Conservation (phyloP, 495 filamentous ascomycete genomes). For the Penicillium cosmopolitanum region DNA sequence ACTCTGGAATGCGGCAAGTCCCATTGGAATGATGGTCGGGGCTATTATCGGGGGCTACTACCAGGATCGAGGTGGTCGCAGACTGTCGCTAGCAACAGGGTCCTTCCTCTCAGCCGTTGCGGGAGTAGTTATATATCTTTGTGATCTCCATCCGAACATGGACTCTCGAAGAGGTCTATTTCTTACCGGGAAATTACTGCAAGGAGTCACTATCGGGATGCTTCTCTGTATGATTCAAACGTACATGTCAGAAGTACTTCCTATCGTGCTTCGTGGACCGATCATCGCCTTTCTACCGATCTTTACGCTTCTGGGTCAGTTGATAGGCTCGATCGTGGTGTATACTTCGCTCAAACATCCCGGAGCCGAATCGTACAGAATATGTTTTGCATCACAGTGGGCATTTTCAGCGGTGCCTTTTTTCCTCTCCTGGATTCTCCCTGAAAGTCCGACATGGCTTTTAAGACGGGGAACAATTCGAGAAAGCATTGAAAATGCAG, state of each 20-base stretch:
- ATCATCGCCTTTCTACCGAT: conserved; percentile 49
- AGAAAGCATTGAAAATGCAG: conserved; percentile 22
- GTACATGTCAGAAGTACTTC: conserved; percentile 52
- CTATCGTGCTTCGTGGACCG: conserved; percentile 43
- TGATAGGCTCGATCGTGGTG: conserved; percentile 47
- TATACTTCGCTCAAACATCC: conserved; percentile 27
- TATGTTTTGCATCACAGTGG: conserved; percentile 40
- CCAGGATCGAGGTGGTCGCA: conserved; percentile 48
- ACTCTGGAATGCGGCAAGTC: conserved; percentile 45
- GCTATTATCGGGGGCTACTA: conserved; percentile 39
- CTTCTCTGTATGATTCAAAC: conserved; percentile 47
- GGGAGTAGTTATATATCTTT: conserved; percentile 40
- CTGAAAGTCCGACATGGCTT: conserved; percentile 30
- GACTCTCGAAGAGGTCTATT: conserved; percentile 34
- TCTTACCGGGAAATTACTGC: conserved; percentile 38
- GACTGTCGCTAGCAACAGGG: conserved; percentile 36
- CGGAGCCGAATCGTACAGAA: conserved; percentile 25
- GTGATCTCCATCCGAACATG: conserved; percentile 33
- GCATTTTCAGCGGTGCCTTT: conserved; percentile 32
- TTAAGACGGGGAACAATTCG: conserved; percentile 11
- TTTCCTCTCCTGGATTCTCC: conserved; percentile 18
- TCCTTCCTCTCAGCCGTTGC: conserved; percentile 42
- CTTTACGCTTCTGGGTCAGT: conserved; percentile 49
- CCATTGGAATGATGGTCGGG: conserved; percentile 48
- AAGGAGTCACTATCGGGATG: conserved; percentile 47